These are phyloP conservation scores for Xylaria curta DNA, from an alignment of 495 filamentous ascomycete species.

Conservation along the genomic window DNA sequence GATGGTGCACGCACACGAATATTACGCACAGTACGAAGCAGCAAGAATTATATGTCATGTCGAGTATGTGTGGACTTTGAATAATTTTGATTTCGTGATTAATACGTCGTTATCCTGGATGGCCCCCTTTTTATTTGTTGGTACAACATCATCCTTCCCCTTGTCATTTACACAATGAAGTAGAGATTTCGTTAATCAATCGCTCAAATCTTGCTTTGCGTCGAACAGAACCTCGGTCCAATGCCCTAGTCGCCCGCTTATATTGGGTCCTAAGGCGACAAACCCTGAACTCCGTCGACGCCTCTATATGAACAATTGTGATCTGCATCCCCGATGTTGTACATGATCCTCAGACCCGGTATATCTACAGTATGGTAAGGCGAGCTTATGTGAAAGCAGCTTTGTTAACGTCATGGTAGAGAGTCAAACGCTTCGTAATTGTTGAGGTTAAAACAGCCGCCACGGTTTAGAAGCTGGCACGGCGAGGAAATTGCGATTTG, in stretches of 20 bases:
- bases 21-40: background rate
- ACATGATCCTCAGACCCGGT: slow-evolving; percentile 11
- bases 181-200: slow-evolving; percentile 25
- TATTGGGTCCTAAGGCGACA: slow-evolving; percentile 4
- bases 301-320: slow-evolving; percentile 18
- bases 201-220: slow-evolving; percentile 5
- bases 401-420: background rate
- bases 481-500: background rate
- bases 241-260: slow-evolving; percentile 9
- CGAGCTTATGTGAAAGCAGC: background rate
- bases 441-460: background rate
- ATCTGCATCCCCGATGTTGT: slow-evolving; percentile 18
- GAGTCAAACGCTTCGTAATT: slow-evolving; percentile 18
- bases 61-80: background rate
- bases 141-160: slow-evolving; percentile 3
- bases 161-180: slow-evolving; percentile 22
- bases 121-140: background rate
- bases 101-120: background rate
- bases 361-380: slow-evolving; percentile 12
- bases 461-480: slow-evolving; percentile 14
- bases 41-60: background rate
- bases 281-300: slow-evolving; percentile 25
- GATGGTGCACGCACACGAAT: background rate
- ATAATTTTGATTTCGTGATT: slow-evolving; percentile 6
- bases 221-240: background rate